A percentile compares a stretch with the other conserved stretches of the same genome.
Evolutionary conservation across 164 flowering plant species (phyloP).

Genomic region (Piper betle): DNA sequence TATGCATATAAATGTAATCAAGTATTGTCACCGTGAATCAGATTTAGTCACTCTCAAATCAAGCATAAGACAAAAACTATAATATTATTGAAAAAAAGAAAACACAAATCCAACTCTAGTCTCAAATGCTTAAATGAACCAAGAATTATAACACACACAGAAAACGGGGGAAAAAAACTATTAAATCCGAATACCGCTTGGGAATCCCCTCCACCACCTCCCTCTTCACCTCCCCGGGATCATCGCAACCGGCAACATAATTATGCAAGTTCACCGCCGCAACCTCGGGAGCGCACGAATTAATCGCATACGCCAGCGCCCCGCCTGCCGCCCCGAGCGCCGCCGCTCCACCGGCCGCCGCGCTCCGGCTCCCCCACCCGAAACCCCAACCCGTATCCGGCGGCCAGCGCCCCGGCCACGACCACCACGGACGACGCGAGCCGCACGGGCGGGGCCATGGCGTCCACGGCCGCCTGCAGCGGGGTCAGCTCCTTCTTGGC

Average conservation of each 20-base stretch:
- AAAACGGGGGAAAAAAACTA: too few species aligned
- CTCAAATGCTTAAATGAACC: too few species aligned
- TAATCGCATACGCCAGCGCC: conserved; percentile 59
- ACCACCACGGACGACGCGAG: conserved; percentile 44
- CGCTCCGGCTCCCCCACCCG: conserved; percentile 31
- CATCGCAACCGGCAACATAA: conserved; percentile 50
- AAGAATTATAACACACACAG: too few species aligned
- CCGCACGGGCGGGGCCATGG: conserved; percentile 50
- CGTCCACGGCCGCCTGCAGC: conserved; percentile 40
- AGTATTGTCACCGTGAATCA: too few species aligned
- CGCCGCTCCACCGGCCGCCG: conserved; percentile 62
- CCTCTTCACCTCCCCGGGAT: conserved; percentile 47
- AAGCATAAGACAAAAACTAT: too few species aligned
- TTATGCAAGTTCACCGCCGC: conserved; percentile 80
- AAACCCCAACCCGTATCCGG: conserved; percentile 62
- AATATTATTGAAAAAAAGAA: too few species aligned
- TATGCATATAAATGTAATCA: too few species aligned
- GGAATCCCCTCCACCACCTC: conserved; percentile 67
- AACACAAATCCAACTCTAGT: too few species aligned
- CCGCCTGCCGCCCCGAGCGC: conserved; percentile 68
- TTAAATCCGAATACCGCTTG: conserved; percentile 23
- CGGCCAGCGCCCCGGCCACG: conserved; percentile 60
- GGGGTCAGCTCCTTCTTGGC: conserved; percentile 53
- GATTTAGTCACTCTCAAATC: too few species aligned
- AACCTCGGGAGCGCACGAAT: conserved; percentile 69